Conservation (phyloP, 495 filamentous ascomycete genomes). For the Entonaema liquescens region DNA sequence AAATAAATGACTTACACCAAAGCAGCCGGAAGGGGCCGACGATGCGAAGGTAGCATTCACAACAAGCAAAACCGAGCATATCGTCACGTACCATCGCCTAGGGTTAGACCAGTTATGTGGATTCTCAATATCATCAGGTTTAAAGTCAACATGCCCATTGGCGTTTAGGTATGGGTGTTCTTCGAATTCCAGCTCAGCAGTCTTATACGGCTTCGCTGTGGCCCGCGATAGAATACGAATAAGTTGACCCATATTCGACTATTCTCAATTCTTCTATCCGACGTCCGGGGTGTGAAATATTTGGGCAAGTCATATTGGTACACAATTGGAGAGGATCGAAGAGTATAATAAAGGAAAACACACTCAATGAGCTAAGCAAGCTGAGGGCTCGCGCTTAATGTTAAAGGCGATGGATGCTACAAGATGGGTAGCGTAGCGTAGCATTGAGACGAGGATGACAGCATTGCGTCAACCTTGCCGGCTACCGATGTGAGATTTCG, state of each 20-base stretch:
- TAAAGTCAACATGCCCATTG: slow-evolving; percentile 57
- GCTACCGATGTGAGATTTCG: not conserved
- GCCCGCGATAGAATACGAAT: slow-evolving; percentile 48
- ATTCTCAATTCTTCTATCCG: not conserved
- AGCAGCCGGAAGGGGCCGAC: slow-evolving; percentile 59
- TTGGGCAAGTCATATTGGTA: not conserved
- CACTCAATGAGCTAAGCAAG: not conserved
- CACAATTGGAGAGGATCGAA: slow-evolving; percentile 1
- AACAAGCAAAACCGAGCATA: slow-evolving; percentile 56
- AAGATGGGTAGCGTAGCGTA: slow-evolving; percentile 14
- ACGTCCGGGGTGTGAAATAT: not conserved
- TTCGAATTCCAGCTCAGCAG: slow-evolving; percentile 33
- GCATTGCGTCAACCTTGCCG: slow-evolving; percentile 11
- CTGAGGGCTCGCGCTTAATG: slow-evolving; percentile 15
- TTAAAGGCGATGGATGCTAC: slow-evolving; percentile 30
- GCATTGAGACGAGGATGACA: slow-evolving; percentile 17
- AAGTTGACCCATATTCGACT: slow-evolving; percentile 33
- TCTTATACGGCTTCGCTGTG: slow-evolving; percentile 52
- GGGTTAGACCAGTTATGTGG: slow-evolving; percentile 61
- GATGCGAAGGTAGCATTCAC: slow-evolving; percentile 65
- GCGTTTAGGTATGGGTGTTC: slow-evolving; percentile 50
- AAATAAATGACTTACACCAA: slow-evolving; percentile 37
- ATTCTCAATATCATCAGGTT: slow-evolving; percentile 57
- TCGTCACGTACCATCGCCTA: slow-evolving; percentile 56
- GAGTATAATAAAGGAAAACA: slow-evolving; percentile 21